phyloP scores from a whole-genome alignment of 768 basidiomycete species.

The Russula compacta region DNA sequence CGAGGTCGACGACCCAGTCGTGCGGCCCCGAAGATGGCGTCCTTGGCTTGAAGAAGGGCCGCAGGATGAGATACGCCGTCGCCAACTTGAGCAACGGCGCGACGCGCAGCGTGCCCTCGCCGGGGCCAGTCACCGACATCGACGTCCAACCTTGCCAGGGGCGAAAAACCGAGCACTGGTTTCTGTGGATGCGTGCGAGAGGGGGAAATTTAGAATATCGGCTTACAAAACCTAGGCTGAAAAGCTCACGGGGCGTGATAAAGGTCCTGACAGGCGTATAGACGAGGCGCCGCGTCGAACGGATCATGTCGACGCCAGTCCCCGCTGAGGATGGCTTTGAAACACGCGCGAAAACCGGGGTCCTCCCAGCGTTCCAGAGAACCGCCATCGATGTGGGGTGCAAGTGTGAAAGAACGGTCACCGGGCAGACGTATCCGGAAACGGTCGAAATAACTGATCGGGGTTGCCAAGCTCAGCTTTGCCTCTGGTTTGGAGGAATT shows the following conservation, averaged over 20 bases:
- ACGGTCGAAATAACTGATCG: constrained; percentile 72
- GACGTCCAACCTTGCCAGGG: constrained; percentile 68
- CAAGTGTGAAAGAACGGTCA: constrained; percentile 56
- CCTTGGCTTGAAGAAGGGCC: constrained; percentile 63
- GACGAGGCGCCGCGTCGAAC: constrained; percentile 49
- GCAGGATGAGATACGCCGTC: constrained; percentile 63
- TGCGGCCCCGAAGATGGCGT: constrained; percentile 29
- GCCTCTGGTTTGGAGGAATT: constrained; percentile 37
- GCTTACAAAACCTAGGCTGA: too few relatives aligned
- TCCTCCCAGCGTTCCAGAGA: constrained; percentile 73
- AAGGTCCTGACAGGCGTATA: constrained; percentile 38
- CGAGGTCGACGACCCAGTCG: constrained; percentile 25
- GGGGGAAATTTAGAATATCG: not conserved
- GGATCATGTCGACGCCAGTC: constrained; percentile 60
- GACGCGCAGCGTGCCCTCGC: constrained; percentile 59
- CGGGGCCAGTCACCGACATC: constrained; percentile 41
- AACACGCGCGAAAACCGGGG: constrained; percentile 46
- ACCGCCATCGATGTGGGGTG: constrained; percentile 56
- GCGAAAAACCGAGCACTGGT: constrained; percentile 24
- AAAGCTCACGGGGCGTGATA: constrained; percentile 16
- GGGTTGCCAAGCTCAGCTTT: constrained; percentile 41
- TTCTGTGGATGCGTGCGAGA: not conserved
- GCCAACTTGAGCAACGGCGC: constrained; percentile 59
- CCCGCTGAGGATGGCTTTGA: constrained; percentile 50
- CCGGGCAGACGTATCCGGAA: constrained; percentile 66